Evolutionary conservation across 192 early-diverging fungal genomes (phyloP), one percentile per base, ranked within the genome.

Genomic region (Backusella mclennaniae): DNA sequence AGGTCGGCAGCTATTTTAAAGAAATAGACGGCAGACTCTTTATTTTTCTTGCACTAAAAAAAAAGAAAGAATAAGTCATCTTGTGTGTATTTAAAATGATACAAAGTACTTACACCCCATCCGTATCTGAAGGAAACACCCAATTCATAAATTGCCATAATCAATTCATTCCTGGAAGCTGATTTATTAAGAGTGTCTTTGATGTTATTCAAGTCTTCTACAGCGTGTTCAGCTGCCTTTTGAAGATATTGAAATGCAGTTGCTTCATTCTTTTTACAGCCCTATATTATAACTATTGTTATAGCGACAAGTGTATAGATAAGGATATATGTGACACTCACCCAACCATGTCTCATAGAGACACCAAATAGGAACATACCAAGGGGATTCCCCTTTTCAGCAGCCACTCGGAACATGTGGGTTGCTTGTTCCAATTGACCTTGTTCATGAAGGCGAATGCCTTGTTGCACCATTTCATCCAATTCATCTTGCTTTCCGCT

Each of bases 1-100:
- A 94, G 78, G 68, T 93, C 89, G 2, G 94, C 94, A 2, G 93
- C 92, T 56, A 95, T 89, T 75, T 93, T 92, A 82, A 95, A 95
- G 75, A 93, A 95, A 69, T 93, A 90, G 1, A 89, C 92, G 0
- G 94, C 94, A 1, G 89, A 89, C 44, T 87, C 83, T 56, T 92
- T 94, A 78, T 93, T 90, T 35, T 90, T 92, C 71, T 85, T 77
- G 12, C 80, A 82, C 78, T 79, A 52, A 23, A 44, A 46, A 66
- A 53, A 33, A 3, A 33, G 35, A 63, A 3, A 35, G 67, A 66
- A 33, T 44, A 9, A 69, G n/a, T 31, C 46, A 42, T 44, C 14
- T 44, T 29, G 11, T 42, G 6, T 42, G 7, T 70, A 26, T 29
- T 26, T 44, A 70, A 9, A 42, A 31, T 29, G 11, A 41, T 29